phyloP scores from a whole-genome alignment of 1,284 basidiomycete genomes.

The Ganoderma lingzhi region DNA sequence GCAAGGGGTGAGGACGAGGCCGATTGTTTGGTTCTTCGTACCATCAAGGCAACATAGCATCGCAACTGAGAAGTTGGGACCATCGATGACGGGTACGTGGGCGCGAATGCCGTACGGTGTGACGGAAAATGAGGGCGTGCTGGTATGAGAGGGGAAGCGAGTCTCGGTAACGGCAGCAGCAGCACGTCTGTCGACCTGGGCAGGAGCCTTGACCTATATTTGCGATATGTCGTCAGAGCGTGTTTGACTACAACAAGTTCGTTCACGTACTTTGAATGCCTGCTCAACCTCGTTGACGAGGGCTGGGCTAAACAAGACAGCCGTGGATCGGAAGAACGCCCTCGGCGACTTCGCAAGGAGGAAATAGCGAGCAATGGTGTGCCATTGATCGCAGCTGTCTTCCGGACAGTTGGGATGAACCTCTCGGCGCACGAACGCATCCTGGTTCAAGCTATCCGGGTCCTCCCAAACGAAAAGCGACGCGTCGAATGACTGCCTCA shows the following conservation, averaged over 20 bases:
- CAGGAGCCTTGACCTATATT: background rate
- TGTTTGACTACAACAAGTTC: background rate
- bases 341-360: background rate
- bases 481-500: background rate
- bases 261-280: background rate
- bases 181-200: background rate
- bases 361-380: background rate
- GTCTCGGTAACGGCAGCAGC: no score
- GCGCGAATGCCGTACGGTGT: background rate
- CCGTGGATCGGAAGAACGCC: background rate
- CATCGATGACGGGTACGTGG: background rate
- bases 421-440: background rate
- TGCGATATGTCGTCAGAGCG: no score
- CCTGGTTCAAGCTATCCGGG: background rate
- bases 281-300: background rate
- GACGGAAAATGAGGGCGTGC: background rate
- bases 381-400: background rate
- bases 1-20: background rate
- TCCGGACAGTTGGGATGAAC: background rate
- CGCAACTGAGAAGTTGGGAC: background rate
- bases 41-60: background rate
- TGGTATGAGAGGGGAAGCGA: background rate
- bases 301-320: background rate
- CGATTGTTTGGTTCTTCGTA: background rate
- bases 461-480: constrained; percentile 2